Conservation (phyloP, 176 grass and related monocot genomes). For the Eleusine indica region DNA sequence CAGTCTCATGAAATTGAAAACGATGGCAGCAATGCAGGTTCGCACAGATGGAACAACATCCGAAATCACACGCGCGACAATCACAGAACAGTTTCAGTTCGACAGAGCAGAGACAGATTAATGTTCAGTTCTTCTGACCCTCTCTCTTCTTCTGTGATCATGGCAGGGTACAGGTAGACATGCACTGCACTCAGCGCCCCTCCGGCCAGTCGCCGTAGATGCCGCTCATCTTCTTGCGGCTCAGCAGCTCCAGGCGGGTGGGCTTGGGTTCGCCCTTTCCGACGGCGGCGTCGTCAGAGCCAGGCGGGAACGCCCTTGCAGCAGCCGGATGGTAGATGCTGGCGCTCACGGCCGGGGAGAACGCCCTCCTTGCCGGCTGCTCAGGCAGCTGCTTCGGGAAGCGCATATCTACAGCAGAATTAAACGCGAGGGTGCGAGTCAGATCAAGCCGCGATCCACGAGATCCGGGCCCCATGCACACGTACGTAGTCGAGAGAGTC, state of each 20-base stretch:
- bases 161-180: background rate
- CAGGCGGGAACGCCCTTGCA: conserved; percentile 22
- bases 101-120: conserved; percentile 12
- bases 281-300: background rate
- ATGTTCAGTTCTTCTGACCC: too few relatives aligned
- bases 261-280: background rate
- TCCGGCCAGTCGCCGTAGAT: conserved; percentile 58
- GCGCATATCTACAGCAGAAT: background rate
- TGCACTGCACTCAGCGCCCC: background rate
- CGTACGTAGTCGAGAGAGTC: background rate
- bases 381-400: conserved; percentile 3
- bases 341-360: background rate
- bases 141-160: background rate
- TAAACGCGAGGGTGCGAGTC: background rate
- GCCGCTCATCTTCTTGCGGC: conserved; percentile 14
- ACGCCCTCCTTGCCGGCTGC: conserved; percentile 4
- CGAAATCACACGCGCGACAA: background rate
- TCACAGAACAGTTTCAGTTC: conserved; percentile 1
- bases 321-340: background rate
- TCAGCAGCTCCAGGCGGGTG: conserved; percentile 16
- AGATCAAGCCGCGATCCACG: background rate
- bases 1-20: background rate
- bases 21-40: conserved; percentile 15
- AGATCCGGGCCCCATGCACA: conserved; percentile 50
- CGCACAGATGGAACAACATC: conserved; percentile 5